Base-by-base conservation (phyloP, 2,329 filamentous ascomycete species). In the Chaetomium sp. region DNA sequence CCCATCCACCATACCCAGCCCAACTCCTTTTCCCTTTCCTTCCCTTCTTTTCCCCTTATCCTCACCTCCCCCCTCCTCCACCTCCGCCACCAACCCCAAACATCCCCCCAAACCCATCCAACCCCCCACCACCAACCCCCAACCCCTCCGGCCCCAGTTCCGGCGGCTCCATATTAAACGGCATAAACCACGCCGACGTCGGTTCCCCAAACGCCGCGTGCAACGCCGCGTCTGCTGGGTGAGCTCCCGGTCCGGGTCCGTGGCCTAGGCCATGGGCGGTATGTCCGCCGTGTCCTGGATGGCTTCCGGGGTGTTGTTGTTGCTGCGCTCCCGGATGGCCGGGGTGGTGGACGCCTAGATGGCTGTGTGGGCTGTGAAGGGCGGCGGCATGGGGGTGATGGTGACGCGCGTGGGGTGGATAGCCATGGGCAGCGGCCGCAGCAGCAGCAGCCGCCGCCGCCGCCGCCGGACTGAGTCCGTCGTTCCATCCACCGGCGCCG, bases 91-190 rank as follows among this genome's bases (percentile, higher is more conserved):
- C 68, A 41, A 67, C 68, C 3, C 71, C 72, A 64, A 81, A 80
- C 65, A 82, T 74, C 34, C 67, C 70, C 33, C 72, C 72, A 61
- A 81, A 81, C 8, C 70, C 70, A 58, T 82, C 80, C 33, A 78
- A 69, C 38, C 72, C 72, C 32, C 68, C 47, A 1, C 53, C 53
- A 0, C 37, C 65, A 6, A 68, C 64, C 3, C 69, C 71, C 34
- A 74, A 65, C 19, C 69, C 65, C 2, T 80, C 79, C 53, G 79
- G 78, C 6, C 74, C 72, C 43, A 81, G 71, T 55, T 84, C 81
- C 0, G 88, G 84, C 19, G 90, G 88, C 56, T 94, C 88, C 71
- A 95, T 84, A 67, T 95, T 95, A 71, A 96, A 95, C 1, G 91
- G 90, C 76, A 95, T 85, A 70, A 95, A 95, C 89, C 91, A 97